Conservation (phyloP, 768 basidiomycete species). For the Gymnopilus dilepis region DNA sequence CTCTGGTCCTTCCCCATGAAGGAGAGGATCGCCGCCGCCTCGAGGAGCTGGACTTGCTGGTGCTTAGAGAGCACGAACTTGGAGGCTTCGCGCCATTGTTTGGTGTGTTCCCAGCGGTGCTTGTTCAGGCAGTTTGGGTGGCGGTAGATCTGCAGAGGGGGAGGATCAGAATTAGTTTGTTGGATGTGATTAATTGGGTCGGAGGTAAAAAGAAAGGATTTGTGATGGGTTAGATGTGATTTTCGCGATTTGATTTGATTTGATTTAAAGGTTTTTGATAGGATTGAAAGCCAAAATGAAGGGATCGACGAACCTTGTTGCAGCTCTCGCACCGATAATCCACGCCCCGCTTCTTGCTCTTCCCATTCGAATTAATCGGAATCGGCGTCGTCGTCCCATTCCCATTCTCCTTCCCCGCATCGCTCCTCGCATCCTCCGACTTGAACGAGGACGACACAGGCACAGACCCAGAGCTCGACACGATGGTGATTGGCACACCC, state of each 20-base stretch:
- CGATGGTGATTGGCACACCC: conserved; percentile 24
- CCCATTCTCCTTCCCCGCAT: conserved; percentile 11
- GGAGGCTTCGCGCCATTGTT: conserved; percentile 92
- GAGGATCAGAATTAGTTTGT: background rate
- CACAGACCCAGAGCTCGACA: conserved; percentile 17
- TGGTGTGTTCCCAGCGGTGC: conserved; percentile 97
- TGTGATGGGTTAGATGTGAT: background rate
- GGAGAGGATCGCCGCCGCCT: conserved; percentile 95
- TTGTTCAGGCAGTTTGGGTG: conserved; percentile 96
- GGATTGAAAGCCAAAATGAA: background rate
- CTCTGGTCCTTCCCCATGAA: conserved; percentile 74
- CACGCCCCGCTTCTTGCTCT: conserved; percentile 75
- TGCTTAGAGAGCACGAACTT: conserved; percentile 94
- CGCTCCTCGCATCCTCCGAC: conserved; percentile 4
- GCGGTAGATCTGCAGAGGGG: conserved; percentile 66
- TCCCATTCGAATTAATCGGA: conserved; percentile 44
- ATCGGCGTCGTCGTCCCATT: conserved; percentile 36
- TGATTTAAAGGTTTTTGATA: too few relatives aligned
- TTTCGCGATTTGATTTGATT: background rate
- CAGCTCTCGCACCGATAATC: conserved; percentile 95
- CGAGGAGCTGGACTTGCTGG: conserved; percentile 95
- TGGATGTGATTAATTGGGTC: too few relatives aligned
- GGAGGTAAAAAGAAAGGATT: too few relatives aligned
- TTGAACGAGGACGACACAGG: conserved; percentile 12
- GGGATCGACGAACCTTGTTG: conserved; percentile 67